A percentile compares a stretch with the other conserved stretches of the same genome.
Conservation (phyloP, 805 yeast species). For the Wickerhamomyces silvicola region DNA sequence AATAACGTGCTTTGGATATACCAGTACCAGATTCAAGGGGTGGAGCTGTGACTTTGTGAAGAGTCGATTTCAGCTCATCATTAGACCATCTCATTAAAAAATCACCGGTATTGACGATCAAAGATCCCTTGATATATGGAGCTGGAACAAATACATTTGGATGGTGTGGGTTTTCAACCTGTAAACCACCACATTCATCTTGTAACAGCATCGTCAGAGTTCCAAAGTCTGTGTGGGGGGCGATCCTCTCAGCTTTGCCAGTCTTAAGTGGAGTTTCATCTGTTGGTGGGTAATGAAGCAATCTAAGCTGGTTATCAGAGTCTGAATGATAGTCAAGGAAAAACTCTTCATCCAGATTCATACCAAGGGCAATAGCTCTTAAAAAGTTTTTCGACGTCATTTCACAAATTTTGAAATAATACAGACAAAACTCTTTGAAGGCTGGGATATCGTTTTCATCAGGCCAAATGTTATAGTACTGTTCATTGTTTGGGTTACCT, state of each 20-base stretch:
- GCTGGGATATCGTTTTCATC: conserved; percentile 19
- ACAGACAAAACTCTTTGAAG: conserved; percentile 16
- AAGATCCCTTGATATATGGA: conserved; percentile 14
- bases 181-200: conserved; percentile 21
- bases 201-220: conserved; percentile 22
- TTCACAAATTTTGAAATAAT: conserved; percentile 15
- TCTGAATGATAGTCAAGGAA: conserved; percentile 16
- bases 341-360: conserved; percentile 16
- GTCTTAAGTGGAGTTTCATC: conserved; percentile 9
- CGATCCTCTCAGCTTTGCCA: conserved; percentile 21
- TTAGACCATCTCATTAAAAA: conserved; percentile 23
- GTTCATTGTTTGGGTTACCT: conserved; percentile 15
- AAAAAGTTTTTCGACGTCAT: conserved; percentile 11
- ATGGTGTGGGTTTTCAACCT: conserved; percentile 16
- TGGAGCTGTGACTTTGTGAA: conserved; percentile 21
- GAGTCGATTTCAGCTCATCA: conserved; percentile 19
- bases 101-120: conserved; percentile 20
- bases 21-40: conserved; percentile 15
- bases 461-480: conserved; percentile 22
- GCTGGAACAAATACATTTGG: conserved; percentile 16
- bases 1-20: conserved; percentile 18
- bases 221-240: conserved; percentile 24
- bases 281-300: conserved; percentile 21
- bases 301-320: conserved; percentile 19
- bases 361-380: conserved; percentile 20